Percentiles rank a stretch among this genome's conserved stretches.
Conservation (phyloP, 768 basidiomycete species). For the Mycena olivaceomarginata region DNA sequence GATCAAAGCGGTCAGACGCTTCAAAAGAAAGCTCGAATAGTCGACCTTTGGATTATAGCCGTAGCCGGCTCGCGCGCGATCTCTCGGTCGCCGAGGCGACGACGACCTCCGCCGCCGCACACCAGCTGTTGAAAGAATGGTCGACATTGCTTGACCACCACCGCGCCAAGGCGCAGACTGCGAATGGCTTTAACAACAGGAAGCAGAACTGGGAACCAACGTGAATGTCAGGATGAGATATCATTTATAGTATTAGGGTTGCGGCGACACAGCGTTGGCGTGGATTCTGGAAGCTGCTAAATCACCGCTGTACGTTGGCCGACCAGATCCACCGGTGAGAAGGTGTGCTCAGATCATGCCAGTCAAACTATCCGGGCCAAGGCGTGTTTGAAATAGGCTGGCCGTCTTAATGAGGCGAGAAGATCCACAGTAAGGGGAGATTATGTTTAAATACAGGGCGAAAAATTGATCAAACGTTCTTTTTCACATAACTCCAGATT, state of each 20-base stretch:
- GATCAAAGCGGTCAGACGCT: constrained; percentile 35
- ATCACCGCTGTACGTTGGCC: constrained; percentile 62
- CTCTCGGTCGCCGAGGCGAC: constrained; percentile 19
- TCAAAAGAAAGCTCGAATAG: constrained; percentile 26
- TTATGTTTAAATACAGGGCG: constrained; percentile 71
- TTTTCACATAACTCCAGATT: constrained; percentile 96
- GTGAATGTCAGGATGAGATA: constrained; percentile 43
- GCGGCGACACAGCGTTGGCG: constrained; percentile 35
- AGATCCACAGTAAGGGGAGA: constrained; percentile 62
- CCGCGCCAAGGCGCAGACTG: constrained; percentile 36
- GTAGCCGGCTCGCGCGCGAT: constrained; percentile 26
- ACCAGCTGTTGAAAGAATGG: constrained; percentile 30
- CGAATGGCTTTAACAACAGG: constrained; percentile 33
- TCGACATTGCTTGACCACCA: constrained; percentile 36
- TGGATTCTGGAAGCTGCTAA: constrained; percentile 68
- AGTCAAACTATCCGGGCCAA: constrained; percentile 39
- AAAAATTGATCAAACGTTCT: constrained; percentile 79
- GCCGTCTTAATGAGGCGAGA: constrained; percentile 66
- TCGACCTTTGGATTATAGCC: constrained; percentile 38
- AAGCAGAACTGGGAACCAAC: constrained; percentile 31
- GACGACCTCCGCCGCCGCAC: constrained; percentile 23
- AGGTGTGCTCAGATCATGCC: constrained; percentile 49
- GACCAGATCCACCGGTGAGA: constrained; percentile 63
- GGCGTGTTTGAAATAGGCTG: constrained; percentile 56
- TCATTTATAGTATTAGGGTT: constrained; percentile 66